Conservation (phyloP, 2,329 filamentous ascomycete species). For the Phoma herbarum region DNA sequence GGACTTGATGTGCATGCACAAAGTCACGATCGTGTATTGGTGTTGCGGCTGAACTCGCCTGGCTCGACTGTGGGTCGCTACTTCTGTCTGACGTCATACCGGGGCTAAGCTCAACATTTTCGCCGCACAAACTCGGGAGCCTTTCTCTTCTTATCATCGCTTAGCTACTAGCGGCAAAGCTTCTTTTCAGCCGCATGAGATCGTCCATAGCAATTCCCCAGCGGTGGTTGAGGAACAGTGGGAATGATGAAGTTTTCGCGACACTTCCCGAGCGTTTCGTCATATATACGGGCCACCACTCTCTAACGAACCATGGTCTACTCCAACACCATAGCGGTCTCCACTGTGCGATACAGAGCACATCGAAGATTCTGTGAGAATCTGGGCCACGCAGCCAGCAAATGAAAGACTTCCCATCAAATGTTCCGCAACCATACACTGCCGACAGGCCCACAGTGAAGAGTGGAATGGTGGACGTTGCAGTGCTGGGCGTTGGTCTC, state of each 20-base stretch:
- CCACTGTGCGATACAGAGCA: constrained; percentile 5
- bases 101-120: constrained; percentile 5
- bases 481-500: constrained; percentile 12
- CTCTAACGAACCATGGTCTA: constrained; percentile 15
- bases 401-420: neutral
- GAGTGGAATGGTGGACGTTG: constrained; percentile 14
- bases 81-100: constrained; percentile 8
- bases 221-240: neutral
- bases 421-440: neutral
- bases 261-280: constrained; percentile 8
- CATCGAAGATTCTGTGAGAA: constrained; percentile 17
- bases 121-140: constrained; percentile 7
- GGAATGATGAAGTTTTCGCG: constrained; percentile 11
- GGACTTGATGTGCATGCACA: neutral
- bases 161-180: constrained; percentile 8
- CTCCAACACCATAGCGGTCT: constrained; percentile 1
- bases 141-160: constrained; percentile 6
- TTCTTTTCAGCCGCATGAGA: constrained; percentile 24
- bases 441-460: constrained; percentile 10
- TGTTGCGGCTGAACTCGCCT: constrained; percentile 20
- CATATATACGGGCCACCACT: constrained; percentile 8
- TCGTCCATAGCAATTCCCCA: neutral
- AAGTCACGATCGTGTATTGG: constrained; percentile 2
- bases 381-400: neutral
- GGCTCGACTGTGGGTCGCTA: constrained; percentile 4